A percentile compares a stretch with the other conserved stretches of the same genome.
These are phyloP conservation scores for Peronospora belbahrii DNA, from an alignment of 352 stramenopile species.

Conservation along the genomic window DNA sequence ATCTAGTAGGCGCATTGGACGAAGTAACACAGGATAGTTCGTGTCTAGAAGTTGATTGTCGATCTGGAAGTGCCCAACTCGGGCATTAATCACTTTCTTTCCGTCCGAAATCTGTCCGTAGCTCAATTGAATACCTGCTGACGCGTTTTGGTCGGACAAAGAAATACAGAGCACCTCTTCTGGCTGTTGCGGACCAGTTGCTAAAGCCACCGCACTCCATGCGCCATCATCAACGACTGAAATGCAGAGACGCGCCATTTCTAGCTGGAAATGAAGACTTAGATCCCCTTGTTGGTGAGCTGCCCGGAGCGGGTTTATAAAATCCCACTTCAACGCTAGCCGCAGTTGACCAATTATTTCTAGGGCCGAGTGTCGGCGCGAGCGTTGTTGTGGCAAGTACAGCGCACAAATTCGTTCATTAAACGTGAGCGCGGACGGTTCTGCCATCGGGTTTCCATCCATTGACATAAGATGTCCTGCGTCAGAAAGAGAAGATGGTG, in stretches of 20 bases:
- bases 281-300: slow-evolving; percentile 43
- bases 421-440: slow-evolving; percentile 29
- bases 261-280: slow-evolving; percentile 58
- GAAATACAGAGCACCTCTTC: slow-evolving; percentile 71
- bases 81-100: slow-evolving; percentile 70
- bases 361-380: slow-evolving; percentile 26
- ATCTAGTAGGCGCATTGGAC: slow-evolving; percentile 58
- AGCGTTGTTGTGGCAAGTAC: slow-evolving; percentile 39
- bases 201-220: slow-evolving; percentile 19
- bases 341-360: slow-evolving; percentile 73
- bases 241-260: slow-evolving; percentile 65
- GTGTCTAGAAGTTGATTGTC: slow-evolving; percentile 83
- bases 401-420: slow-evolving; percentile 62
- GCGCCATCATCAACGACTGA: slow-evolving; percentile 69
- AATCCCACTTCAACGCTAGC: slow-evolving; percentile 74
- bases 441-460: slow-evolving; percentile 23
- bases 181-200: slow-evolving; percentile 28
- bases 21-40: slow-evolving; percentile 74
- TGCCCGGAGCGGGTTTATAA: slow-evolving; percentile 41
- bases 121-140: slow-evolving; percentile 66
- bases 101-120: slow-evolving; percentile 62
- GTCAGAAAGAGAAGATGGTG: slow-evolving; percentile 27
- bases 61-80: slow-evolving; percentile 72
- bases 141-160: slow-evolving; percentile 57
- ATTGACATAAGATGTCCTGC: slow-evolving; percentile 19